Evolutionary conservation across 495 filamentous ascomycete genomes (phyloP).

Genomic region (Annulohypoxylon moriforme): DNA sequence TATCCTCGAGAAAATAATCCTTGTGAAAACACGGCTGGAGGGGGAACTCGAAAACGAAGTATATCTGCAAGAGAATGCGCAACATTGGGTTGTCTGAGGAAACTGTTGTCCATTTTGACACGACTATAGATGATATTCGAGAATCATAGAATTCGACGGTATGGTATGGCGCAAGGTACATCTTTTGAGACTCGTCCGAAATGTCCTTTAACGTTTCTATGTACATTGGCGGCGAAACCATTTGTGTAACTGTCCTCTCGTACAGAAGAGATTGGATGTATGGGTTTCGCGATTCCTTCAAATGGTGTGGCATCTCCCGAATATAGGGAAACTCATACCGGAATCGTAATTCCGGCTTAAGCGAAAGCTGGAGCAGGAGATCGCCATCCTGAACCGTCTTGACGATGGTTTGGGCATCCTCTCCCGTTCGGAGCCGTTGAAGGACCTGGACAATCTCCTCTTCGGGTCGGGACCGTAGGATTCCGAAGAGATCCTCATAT

Average conservation of each 20-base stretch:
- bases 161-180: conserved; percentile 42
- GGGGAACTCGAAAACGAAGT: conserved; percentile 41
- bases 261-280: conserved; percentile 44
- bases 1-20: conserved; percentile 41
- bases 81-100: conserved; percentile 39
- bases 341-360: conserved; percentile 50
- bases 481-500: conserved; percentile 33
- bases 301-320: conserved; percentile 49
- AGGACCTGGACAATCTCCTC: conserved; percentile 27
- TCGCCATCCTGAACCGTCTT: conserved; percentile 52
- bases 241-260: conserved; percentile 36
- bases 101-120: conserved; percentile 39
- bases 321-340: conserved; percentile 57
- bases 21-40: conserved; percentile 40
- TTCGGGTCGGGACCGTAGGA: conserved; percentile 35
- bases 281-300: conserved; percentile 49
- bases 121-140: conserved; percentile 31
- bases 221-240: neutral
- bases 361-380: conserved; percentile 50
- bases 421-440: conserved; percentile 30
- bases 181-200: conserved; percentile 20
- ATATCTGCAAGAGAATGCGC: conserved; percentile 34
- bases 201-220: conserved; percentile 2
- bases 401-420: conserved; percentile 44
- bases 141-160: conserved; percentile 37